These are phyloP conservation scores for Aspergillus pseudoviridinutans DNA, from an alignment of 2,329 filamentous ascomycete species.

Conservation along the genomic window DNA sequence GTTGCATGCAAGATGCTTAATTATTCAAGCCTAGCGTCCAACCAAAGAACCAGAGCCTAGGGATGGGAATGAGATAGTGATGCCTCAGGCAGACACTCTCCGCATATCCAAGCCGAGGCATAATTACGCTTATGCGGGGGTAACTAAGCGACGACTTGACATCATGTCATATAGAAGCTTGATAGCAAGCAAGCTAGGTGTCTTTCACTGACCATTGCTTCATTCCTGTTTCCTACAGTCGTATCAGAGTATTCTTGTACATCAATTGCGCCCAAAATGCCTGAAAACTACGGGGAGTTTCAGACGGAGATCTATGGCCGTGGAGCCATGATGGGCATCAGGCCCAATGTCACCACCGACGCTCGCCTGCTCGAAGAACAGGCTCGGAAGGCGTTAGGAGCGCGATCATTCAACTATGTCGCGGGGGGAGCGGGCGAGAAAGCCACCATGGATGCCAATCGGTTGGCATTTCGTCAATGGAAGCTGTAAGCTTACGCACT, in stretches of 20 bases:
- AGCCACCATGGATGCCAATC: conserved; percentile 59
- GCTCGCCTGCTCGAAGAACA: conserved; percentile 55
- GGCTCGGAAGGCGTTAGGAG: conserved; percentile 47
- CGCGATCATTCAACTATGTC: conserved; percentile 56
- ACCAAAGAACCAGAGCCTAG: neutral
- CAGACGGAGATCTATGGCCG: conserved; percentile 49
- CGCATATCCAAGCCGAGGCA: neutral
- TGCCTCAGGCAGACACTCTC: neutral
- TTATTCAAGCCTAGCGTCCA: neutral
- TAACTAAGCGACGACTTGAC: neutral
- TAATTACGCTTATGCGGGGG: neutral
- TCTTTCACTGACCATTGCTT: too few species aligned
- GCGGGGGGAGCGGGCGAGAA: conserved; percentile 60
- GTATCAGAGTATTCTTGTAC: too few species aligned
- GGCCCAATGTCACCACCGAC: conserved; percentile 56
- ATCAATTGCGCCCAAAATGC: conserved; percentile 19
- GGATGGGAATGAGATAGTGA: neutral
- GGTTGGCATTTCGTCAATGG: conserved; percentile 53
- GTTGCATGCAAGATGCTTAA: neutral
- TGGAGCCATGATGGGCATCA: conserved; percentile 47
- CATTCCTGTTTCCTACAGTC: too few species aligned
- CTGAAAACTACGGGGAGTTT: conserved; percentile 43
- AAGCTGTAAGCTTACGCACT: conserved; percentile 31
- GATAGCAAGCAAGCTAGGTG: too few species aligned
- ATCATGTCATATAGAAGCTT: neutral